Evolutionary conservation across 148 eudicot species (phyloP), one percentile per base, ranked within the genome.

Genomic region (Amaranthus hypochondriacus): DNA sequence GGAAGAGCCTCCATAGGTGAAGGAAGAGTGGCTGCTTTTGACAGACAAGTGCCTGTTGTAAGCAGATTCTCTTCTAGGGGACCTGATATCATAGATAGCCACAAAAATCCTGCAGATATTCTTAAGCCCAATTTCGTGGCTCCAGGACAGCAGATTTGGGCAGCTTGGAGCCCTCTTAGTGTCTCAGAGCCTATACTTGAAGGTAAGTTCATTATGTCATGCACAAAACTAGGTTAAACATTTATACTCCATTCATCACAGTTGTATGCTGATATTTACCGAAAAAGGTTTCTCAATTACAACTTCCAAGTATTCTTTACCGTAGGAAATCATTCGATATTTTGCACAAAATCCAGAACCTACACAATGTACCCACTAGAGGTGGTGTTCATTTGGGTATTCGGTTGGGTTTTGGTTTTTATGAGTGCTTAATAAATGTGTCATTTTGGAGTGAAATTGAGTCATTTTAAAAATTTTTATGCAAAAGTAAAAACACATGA

Each of bases 81-180:
- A 28, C 96, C 97, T 42, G 90, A 92, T 69, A 79, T 86, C 76
- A 84, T 87, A 4, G 91, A 95, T 72, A 69, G 62, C 63, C 80
- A 74, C 4, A 80, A 82, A 69, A 87, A 78, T 43, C 92, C 90
- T 5, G 74, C 83, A 48, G 97, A 95, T 78, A 86, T 92, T 10
- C 83, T 95, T 10, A 95, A 95, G 85, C 99, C 97, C 58, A 96
- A 95, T 78, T 84, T 92, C 54, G 72, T 84, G 52, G 96, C 99
- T 48, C 99, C 99, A 18, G 99, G 99, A 47, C 90, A 90, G 73
- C 93, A 95, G 71, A 89, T 95, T 43, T 95, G 99, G 99, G 97
- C 97, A 49, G 99, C 99, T 71, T 95, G 99, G 99, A 92, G 93
- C 63, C 97, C 99, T 77, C 84, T 86, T 76, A 92, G 97, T 79